phyloP scores from a whole-genome alignment of 345 rosid species.

The Eutrema japonicum region DNA sequence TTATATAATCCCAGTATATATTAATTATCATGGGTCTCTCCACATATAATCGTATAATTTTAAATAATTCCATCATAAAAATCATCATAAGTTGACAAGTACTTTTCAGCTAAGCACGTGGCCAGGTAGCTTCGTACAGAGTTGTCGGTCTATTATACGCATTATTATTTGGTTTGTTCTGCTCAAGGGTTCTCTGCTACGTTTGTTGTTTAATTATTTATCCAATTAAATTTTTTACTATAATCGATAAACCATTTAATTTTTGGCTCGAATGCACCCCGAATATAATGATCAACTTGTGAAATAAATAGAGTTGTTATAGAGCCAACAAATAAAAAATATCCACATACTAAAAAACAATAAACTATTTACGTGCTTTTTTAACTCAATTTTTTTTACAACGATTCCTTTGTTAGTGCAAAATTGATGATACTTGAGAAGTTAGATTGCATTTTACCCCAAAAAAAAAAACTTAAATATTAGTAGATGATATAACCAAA shows the following conservation, averaged over 20 bases:
- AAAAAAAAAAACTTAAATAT: not conserved
- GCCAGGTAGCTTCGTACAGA: conserved; percentile 32
- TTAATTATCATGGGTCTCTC: not conserved
- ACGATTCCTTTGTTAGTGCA: not conserved
- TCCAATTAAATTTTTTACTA: not conserved
- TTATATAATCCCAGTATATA: not conserved
- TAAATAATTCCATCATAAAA: not conserved
- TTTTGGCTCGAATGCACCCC: no score
- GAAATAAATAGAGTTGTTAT: conserved; percentile 9
- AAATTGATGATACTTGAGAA: conserved; percentile 2
- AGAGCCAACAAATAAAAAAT: not conserved
- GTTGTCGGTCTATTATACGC: conserved; percentile 13
- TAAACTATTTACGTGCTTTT: not conserved
- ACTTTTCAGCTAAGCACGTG: conserved; percentile 32
- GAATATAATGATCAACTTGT: conserved; percentile 15
- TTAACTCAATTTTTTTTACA: not conserved
- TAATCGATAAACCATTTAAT: no score
- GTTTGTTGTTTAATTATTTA: not conserved
- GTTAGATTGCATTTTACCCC: not conserved
- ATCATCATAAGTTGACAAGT: conserved; percentile 11
- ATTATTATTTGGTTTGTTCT: conserved; percentile 16
- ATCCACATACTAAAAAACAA: conserved; percentile 9
- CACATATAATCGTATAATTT: not conserved
- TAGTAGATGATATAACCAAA: conserved; percentile 1
- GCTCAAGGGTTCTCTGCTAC: no score